Evolutionary conservation across 768 basidiomycete species (phyloP), one percentile per base, ranked within the genome.

Genomic region (Leccinum imitatum): DNA sequence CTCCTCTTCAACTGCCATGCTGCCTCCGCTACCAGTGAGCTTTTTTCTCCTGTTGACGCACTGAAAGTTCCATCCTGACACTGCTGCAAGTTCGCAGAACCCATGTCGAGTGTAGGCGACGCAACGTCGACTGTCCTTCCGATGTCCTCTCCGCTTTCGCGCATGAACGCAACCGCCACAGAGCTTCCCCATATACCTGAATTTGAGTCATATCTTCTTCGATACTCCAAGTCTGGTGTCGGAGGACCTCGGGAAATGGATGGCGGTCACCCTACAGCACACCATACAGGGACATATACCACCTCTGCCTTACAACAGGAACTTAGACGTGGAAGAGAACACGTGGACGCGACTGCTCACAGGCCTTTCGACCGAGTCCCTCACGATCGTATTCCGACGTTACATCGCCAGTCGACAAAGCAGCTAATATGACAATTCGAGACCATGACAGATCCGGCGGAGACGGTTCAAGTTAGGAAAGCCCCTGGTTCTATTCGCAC

Each of bases 201-300:
- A 23, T 50, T 60, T 21, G 63, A 60, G 8, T 30, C 50, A 6
- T n/a, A 30, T 10, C 13, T 25, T 23, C 39, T 60, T 51, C 60
- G 55, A 21, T 19, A 50, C 6, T 56, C 61, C 2, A 66, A 54
- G 51, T 58, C 63, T 15, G 46, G 64, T 17, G 47, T 73, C 9
- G 57, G 58, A 2, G 69, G 67, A 10, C 69, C 70, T 53, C 67
- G 69, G 31, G 53, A 59, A 30, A 64, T 67, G 67, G 59, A 54
- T 11, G 3, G 17, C 8, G 15, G 23, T 23, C 15, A 44, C 33
- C 50, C 11, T 51, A 39, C 50, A 17, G 56, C 50, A 47, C 41
- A 19, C 8, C 33, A 52, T 30, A 39, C 25, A 19, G 54, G 33
- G 10, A 15, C 35, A 4, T 17, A 50, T 21, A 35, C 44, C 23